Conservation (phyloP, 75 land plant species). For the Larix kaempferi region DNA sequence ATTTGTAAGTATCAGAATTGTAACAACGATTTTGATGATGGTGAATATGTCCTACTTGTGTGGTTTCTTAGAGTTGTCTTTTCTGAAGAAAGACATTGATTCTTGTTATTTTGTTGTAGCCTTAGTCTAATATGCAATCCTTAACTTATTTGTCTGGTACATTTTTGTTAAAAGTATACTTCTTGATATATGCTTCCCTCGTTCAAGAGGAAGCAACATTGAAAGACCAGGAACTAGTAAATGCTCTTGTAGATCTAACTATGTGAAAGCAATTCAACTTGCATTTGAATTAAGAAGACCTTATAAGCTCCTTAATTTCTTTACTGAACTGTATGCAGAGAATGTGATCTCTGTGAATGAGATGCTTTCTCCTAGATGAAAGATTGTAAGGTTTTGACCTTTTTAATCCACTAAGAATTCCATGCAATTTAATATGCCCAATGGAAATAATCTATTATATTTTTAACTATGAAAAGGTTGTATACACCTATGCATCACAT, state of each 20-base stretch:
- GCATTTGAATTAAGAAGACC: conserved; percentile 86
- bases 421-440: too few species aligned
- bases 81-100: not conserved
- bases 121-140: not conserved
- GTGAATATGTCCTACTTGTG: not conserved
- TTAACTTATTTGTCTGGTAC: not conserved
- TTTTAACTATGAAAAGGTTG: too few species aligned
- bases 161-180: too few species aligned
- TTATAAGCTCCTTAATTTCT: conserved; percentile 67
- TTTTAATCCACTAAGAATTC: too few species aligned
- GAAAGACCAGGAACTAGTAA: conserved; percentile 82
- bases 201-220: conserved; percentile 76
- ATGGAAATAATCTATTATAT: too few species aligned
- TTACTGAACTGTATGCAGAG: conserved; percentile 61
- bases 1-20: not conserved
- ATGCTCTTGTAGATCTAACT: conserved; percentile 81
- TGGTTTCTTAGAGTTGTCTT: not conserved
- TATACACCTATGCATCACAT: too few species aligned
- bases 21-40: not conserved
- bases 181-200: not conserved
- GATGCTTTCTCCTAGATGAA: too few species aligned
- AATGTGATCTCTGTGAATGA: too few species aligned
- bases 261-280: conserved; percentile 72
- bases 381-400: too few species aligned
- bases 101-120: not conserved